Conservation (phyloP, 2,329 filamentous ascomycete genomes). For the Claviceps fusiformis region DNA sequence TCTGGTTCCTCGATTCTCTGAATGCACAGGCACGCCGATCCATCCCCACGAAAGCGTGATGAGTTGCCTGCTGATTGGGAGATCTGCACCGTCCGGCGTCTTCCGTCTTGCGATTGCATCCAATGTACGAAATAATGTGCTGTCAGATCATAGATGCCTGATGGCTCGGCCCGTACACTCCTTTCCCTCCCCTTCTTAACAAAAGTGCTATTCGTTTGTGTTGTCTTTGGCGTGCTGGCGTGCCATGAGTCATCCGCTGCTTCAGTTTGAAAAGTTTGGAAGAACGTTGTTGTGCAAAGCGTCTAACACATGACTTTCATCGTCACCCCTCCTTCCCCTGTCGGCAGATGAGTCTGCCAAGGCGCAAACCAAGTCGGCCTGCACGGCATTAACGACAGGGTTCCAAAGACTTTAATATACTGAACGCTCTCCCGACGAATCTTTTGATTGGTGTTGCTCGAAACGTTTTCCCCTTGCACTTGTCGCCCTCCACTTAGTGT, state of each 20-base stretch:
- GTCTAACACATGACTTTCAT: background rate
- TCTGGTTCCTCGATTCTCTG: background rate
- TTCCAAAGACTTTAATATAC: background rate
- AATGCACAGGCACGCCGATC: background rate
- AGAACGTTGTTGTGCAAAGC: background rate
- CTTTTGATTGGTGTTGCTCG: background rate
- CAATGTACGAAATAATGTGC: background rate
- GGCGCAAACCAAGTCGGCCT: background rate
- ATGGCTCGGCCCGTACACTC: background rate
- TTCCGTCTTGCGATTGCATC: background rate
- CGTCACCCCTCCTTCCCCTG: background rate
- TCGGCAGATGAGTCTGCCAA: background rate
- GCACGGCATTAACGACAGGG: constrained; percentile 1
- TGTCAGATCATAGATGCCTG: background rate
- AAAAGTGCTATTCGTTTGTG: background rate
- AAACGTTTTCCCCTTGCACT: background rate
- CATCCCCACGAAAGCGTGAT: background rate
- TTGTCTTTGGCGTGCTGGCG: background rate
- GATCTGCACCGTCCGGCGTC: background rate
- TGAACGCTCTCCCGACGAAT: background rate
- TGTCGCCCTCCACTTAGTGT: background rate
- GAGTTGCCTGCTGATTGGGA: background rate
- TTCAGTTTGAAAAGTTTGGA: background rate
- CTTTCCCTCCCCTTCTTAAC: background rate
- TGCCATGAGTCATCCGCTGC: background rate